Evolutionary conservation across 108 stramenopile genomes (phyloP).

Genomic region (Fistulifera solaris): DNA sequence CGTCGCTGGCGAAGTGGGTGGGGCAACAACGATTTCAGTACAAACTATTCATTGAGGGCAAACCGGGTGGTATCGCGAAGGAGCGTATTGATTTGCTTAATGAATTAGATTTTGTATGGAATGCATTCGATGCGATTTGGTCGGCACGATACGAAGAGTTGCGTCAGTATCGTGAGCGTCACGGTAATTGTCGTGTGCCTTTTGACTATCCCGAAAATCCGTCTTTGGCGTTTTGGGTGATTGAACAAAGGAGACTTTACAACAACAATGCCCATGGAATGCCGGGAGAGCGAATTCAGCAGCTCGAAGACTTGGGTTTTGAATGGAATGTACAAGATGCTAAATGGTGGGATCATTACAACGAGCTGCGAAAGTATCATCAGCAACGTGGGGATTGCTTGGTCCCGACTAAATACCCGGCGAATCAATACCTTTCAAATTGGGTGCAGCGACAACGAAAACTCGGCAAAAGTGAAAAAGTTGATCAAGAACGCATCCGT

Average conservation of each 20-base stretch:
- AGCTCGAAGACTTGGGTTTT: constrained; percentile 14
- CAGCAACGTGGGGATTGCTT: constrained; percentile 6
- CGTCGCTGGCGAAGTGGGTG: constrained; percentile 5
- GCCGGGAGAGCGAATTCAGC: neutral
- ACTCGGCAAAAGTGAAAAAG: neutral
- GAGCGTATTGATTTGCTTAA: constrained; percentile 3
- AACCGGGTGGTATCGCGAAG: neutral
- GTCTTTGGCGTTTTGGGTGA: constrained; percentile 24
- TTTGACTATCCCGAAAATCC: constrained; percentile 17
- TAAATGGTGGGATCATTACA: constrained; percentile 1
- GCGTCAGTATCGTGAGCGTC: constrained; percentile 5
- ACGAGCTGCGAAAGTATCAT: constrained; percentile 1
- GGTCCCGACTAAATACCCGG: constrained; percentile 5
- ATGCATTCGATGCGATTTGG: constrained; percentile 7
- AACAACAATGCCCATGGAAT: neutral
- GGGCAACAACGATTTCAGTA: constrained; percentile 10
- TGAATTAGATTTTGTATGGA: constrained; percentile 7
- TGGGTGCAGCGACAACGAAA: constrained; percentile 6
- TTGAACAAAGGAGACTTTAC: constrained; percentile 9
- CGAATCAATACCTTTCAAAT: neutral
- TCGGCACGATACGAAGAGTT: constrained; percentile 6
- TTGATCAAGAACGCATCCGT: constrained; percentile 1
- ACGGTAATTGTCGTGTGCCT: constrained; percentile 25
- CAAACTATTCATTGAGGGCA: constrained; percentile 7
- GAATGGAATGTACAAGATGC: constrained; percentile 8